A percentile compares a stretch with the other conserved stretches of the same genome.
These are phyloP conservation scores for Pseudocercospora eumusae DNA, from an alignment of 2,329 filamentous ascomycete species.

Conservation along the genomic window DNA sequence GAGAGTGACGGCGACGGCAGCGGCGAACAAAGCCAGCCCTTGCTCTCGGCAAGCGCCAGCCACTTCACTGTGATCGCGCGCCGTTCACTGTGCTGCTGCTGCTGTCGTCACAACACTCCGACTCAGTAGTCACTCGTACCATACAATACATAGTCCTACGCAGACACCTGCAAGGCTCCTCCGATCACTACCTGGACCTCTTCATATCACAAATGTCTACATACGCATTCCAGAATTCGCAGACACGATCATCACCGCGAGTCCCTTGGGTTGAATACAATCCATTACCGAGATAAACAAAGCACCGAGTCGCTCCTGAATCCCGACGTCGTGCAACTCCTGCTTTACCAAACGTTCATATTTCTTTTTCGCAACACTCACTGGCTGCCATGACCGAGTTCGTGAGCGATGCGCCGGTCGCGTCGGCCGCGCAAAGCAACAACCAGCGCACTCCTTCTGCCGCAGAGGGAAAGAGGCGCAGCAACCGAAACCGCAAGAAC, in stretches of 20 bases:
- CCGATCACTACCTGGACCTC: slow-evolving; percentile 7
- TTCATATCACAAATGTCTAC: slow-evolving; percentile 33
- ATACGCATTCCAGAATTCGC: slow-evolving; percentile 19
- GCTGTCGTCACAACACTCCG: slow-evolving; percentile 7
- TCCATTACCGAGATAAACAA: slow-evolving; percentile 30
- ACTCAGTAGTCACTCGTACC: slow-evolving; percentile 9
- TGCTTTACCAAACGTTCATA: slow-evolving; percentile 16
- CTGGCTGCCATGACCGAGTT: slow-evolving; percentile 24
- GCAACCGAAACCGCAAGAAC: slow-evolving; percentile 34
- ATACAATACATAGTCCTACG: background rate
- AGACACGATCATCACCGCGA: slow-evolving; percentile 23
- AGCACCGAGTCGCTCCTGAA: slow-evolving; percentile 13
- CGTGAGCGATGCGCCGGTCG: slow-evolving; percentile 22
- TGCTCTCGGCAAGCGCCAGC: background rate
- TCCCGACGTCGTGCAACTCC: background rate
- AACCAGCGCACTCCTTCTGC: slow-evolving; percentile 31
- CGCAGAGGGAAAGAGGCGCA: slow-evolving; percentile 34
- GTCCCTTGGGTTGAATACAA: slow-evolving; percentile 25
- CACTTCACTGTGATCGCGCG: background rate
- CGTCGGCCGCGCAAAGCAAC: slow-evolving; percentile 20
- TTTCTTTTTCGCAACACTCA: slow-evolving; percentile 14
- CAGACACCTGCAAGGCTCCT: slow-evolving; percentile 8
- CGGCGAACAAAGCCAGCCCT: background rate
- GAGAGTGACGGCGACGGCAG: background rate
- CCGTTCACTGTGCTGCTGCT: slow-evolving; percentile 4